Base-by-base conservation (phyloP, 306 rosid genomes). In the Herpetospermum pedunculosum region DNA sequence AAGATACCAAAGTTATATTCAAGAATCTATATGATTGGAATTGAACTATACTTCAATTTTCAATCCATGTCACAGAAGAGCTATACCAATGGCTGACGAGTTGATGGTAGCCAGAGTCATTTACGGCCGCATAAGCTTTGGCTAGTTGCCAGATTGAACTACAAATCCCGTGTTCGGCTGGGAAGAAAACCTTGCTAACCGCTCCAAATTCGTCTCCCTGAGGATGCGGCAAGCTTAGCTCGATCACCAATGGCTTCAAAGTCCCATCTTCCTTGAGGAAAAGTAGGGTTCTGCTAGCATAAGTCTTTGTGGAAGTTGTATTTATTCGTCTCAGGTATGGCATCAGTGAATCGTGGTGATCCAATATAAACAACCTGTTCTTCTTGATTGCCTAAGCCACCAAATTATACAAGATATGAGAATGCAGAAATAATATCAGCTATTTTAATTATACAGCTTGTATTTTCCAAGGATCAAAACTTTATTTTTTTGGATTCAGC, bases 181-280 rank as follows among this genome's bases (percentile, higher is more conserved):
- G 94, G 1, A 80, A 43, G 64, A 82, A 88, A 26, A 88, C 89
- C 38, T 77, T 69, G 30, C 89, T 85, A 49, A 78, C 15, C 47
- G 81, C 84, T 23, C 94, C 96, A 58, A n/a, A 63, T 2, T 54
- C 72, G 46, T 88, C 94, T 70, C 87, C 92, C 32, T 80, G 75
- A 18, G 83, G 84, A 62, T 82, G 83, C 6, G 90, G 72, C 72
- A 65, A 65, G 72, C 52, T 65, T 34, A 65, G 52, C 13, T 65
- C 72, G 12, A 65, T 65, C 6, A 81, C 97, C 69, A 91, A 7
- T 40, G 97, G 97, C 80, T 85, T 91, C 70, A 91, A 76, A 50
- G 92, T 91, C 62, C 94, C 90, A 80, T 88, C 81, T 37, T 80
- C 76, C 81, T 88, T 82, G 79, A 88, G 83, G 81, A 84, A 84